These are phyloP conservation scores for Paxillus rubicundulus DNA, from an alignment of 768 basidiomycete genomes.

Conservation along the genomic window DNA sequence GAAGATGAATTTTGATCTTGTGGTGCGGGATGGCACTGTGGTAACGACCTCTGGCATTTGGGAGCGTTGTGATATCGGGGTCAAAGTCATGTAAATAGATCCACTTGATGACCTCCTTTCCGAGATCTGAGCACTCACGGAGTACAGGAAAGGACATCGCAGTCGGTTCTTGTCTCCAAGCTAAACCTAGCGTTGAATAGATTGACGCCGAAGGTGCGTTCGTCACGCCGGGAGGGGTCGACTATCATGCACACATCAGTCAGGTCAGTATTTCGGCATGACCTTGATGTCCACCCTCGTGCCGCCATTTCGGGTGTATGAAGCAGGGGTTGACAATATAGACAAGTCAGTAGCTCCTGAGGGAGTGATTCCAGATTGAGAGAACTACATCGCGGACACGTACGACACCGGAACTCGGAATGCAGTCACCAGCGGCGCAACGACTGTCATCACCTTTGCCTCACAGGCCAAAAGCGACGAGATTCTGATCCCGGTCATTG, in stretches of 20 bases:
- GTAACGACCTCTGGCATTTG: constrained; percentile 14
- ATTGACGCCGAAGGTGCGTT: constrained; percentile 37
- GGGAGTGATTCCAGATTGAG: constrained; percentile 4
- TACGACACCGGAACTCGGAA: constrained; percentile 33
- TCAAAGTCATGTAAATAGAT: constrained; percentile 11
- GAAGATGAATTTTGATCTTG: constrained; percentile 11
- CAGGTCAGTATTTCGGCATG: constrained; percentile 13
- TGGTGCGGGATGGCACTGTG: constrained; percentile 13
- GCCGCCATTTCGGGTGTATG: background rate
- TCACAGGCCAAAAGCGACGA: constrained; percentile 23
- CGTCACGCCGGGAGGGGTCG: constrained; percentile 36
- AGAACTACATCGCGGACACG: constrained; percentile 25
- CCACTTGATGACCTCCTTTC: too few species aligned
- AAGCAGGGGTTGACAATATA: constrained; percentile 1
- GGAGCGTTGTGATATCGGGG: constrained; percentile 28
- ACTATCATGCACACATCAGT: constrained; percentile 36
- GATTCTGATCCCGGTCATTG: constrained; percentile 26
- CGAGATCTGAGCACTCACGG: background rate
- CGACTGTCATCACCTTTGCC: constrained; percentile 37
- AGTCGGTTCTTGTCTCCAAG: constrained; percentile 15
- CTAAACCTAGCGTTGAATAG: constrained; percentile 19
- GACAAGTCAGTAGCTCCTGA: constrained; percentile 3
- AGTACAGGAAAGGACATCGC: constrained; percentile 26
- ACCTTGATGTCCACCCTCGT: background rate
- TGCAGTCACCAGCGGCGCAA: constrained; percentile 32